These are phyloP conservation scores for Multifurca ochricompacta DNA, from an alignment of 768 basidiomycete species.

Conservation along the genomic window DNA sequence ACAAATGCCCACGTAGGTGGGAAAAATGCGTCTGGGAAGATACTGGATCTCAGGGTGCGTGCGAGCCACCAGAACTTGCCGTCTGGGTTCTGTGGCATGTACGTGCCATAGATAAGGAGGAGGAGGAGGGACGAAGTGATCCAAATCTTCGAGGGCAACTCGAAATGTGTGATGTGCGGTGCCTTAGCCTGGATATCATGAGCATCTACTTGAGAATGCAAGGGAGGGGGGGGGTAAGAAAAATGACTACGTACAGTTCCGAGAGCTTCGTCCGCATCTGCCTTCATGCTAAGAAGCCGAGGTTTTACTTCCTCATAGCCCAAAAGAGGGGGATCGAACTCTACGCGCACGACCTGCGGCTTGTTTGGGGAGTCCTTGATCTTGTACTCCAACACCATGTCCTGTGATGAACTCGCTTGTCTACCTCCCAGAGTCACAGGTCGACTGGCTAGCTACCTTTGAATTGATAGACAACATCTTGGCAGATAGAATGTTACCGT, in stretches of 20 bases:
- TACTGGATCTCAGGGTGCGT: slow-evolving; percentile 25
- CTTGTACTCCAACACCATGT: slow-evolving; percentile 62
- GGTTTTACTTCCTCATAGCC: slow-evolving; percentile 82
- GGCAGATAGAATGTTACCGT: slow-evolving; percentile 48
- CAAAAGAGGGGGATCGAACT: slow-evolving; percentile 61
- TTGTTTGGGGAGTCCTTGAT: slow-evolving; percentile 38
- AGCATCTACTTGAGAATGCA: not conserved
- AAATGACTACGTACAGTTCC: slow-evolving; percentile 52
- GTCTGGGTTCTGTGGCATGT: slow-evolving; percentile 23
- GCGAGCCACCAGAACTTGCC: slow-evolving; percentile 26
- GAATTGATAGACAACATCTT: slow-evolving; percentile 64
- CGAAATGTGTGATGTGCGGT: slow-evolving; percentile 54
- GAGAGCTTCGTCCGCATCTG: slow-evolving; percentile 67
- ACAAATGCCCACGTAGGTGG: slow-evolving; percentile 30
- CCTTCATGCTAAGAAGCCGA: slow-evolving; percentile 71
- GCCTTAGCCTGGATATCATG: slow-evolving; percentile 24
- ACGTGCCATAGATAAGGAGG: slow-evolving; percentile 30
- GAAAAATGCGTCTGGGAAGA: slow-evolving; percentile 28
- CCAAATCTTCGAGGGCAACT: slow-evolving; percentile 32
- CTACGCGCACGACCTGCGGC: slow-evolving; percentile 42
- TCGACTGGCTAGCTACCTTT: slow-evolving; percentile 37
- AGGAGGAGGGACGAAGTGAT: slow-evolving; percentile 25
- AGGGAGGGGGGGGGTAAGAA: not conserved
- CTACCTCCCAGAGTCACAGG: not conserved
- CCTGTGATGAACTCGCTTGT: slow-evolving; percentile 31